Base-by-base conservation (phyloP, 2,329 filamentous ascomycete species). In the Lachnellula willkommii region DNA sequence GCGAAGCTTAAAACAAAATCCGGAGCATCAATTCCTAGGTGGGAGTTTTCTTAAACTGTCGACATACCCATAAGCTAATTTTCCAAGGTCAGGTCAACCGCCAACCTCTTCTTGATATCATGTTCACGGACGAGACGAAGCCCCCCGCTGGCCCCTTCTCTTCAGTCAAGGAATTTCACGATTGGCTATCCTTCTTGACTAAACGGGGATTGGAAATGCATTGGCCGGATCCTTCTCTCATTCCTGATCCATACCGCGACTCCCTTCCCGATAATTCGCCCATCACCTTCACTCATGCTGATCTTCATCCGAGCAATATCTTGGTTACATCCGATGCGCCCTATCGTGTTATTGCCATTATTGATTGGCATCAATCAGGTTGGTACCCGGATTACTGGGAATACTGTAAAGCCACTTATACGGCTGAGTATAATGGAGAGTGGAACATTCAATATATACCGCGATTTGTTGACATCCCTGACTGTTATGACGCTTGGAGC, bases 301-400 rank as follows among this genome's bases (percentile, higher is more conserved):
- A 72, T 63, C 63, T 73, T 24, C 65, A 68, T 56, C 66, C 57
- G 56, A 63, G 58, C 35, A 72, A 71, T 55, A 71, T 72, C 45
- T 62, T 73, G 22, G 49, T 72, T 12, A 65, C 68, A 9, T 28
- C 50, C 55, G 22, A 24, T 4, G 58, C 55, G 28, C 61, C 62
- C 14, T 52, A 56, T 46, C 62, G 58, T 26, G 56, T 71, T 7
- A 28, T 28, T 28, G 28, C 28, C 8, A 9, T 28, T 69, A 72
- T 60, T 73, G 70, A 72, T 60, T 73, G 70, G 70, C 58, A 64
- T 52, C 66, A 71, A 60, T 65, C 70, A 5, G 71, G 70, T 4
- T 72, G 69, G 68, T 69, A 69, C 58, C 69, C 69, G 1, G 61
- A 60, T 7, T 71, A 71, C 54, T 72, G 69, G 71, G 69, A 72